phyloP scores from a whole-genome alignment of 2,329 filamentous ascomycete genomes.

The Fusarium globosum region DNA sequence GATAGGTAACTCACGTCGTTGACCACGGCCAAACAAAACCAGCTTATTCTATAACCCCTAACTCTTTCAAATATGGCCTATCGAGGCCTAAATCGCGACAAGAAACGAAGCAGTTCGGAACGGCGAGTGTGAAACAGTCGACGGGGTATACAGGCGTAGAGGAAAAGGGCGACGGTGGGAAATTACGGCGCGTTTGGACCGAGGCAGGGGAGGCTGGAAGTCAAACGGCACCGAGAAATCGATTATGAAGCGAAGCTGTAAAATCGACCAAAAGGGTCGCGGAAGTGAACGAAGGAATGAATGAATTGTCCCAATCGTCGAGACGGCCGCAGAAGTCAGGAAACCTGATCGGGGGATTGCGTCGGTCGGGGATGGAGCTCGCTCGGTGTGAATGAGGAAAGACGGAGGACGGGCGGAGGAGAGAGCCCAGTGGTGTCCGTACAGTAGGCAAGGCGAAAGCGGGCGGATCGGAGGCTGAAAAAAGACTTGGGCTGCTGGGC shows the following conservation, averaged over 20 bases:
- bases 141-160: conserved; percentile 21
- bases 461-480: conserved; percentile 59
- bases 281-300: conserved; percentile 26
- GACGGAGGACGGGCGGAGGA: conserved; percentile 41
- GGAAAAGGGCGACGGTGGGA: conserved; percentile 34
- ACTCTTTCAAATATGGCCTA: conserved; percentile 44
- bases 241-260: conserved; percentile 26
- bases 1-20: conserved; percentile 42
- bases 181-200: conserved; percentile 38
- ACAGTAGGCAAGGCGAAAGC: conserved; percentile 42
- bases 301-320: conserved; percentile 24
- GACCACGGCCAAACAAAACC: conserved; percentile 35
- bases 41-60: conserved; percentile 42
- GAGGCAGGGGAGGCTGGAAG: conserved; percentile 33
- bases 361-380: conserved; percentile 46
- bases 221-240: conserved; percentile 26
- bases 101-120: conserved; percentile 30
- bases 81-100: conserved; percentile 37
- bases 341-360: conserved; percentile 40
- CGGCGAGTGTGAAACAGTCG: conserved; percentile 22
- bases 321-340: conserved; percentile 37
- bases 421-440: conserved; percentile 31
- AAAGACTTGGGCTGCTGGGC: conserved; percentile 44
- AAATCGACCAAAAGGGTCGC: conserved; percentile 16
- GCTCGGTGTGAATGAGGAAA: conserved; percentile 45